Conservation (phyloP, 1,284 basidiomycete genomes). For the Cryptococcus neoformans region DNA sequence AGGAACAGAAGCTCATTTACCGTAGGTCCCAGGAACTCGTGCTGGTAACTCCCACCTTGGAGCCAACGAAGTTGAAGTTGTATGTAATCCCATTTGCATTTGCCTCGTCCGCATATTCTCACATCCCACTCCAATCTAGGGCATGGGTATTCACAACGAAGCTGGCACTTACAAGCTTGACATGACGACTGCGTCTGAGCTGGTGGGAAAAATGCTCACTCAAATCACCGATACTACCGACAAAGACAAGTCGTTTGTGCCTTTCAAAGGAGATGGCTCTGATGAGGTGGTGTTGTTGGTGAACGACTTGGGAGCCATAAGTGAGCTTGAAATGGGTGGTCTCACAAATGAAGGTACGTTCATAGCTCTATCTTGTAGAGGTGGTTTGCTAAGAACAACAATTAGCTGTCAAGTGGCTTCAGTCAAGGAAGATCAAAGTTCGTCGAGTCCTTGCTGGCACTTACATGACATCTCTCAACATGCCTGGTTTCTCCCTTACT, state of each 20-base stretch:
- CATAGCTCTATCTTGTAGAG: background rate
- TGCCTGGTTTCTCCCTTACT: conserved; percentile 91
- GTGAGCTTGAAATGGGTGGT: conserved; percentile 77
- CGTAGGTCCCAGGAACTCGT: conserved; percentile 75
- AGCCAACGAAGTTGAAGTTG: conserved; percentile 35
- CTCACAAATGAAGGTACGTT: conserved; percentile 58
- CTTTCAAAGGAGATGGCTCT: conserved; percentile 64
- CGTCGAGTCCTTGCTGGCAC: conserved; percentile 69
- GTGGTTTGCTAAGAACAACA: background rate
- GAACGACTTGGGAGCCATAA: conserved; percentile 66
- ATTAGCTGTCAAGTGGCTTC: conserved; percentile 56
- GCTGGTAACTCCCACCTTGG: conserved; percentile 60
- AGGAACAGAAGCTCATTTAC: background rate
- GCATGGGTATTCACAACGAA: conserved; percentile 86
- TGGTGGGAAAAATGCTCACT: conserved; percentile 68
- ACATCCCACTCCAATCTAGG: conserved; percentile 35
- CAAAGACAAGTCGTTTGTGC: conserved; percentile 77
- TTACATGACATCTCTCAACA: conserved; percentile 90
- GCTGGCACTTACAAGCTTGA: conserved; percentile 68
- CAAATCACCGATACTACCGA: conserved; percentile 72
- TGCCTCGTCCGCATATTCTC: background rate
- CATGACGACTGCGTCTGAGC: conserved; percentile 61
- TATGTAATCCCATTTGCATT: conserved; percentile 2
- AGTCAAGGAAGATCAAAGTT: conserved; percentile 58
- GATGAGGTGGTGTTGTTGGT: conserved; percentile 57